phyloP scores from a whole-genome alignment of 805 yeast genomes.

The Candida nonsorbophila region DNA sequence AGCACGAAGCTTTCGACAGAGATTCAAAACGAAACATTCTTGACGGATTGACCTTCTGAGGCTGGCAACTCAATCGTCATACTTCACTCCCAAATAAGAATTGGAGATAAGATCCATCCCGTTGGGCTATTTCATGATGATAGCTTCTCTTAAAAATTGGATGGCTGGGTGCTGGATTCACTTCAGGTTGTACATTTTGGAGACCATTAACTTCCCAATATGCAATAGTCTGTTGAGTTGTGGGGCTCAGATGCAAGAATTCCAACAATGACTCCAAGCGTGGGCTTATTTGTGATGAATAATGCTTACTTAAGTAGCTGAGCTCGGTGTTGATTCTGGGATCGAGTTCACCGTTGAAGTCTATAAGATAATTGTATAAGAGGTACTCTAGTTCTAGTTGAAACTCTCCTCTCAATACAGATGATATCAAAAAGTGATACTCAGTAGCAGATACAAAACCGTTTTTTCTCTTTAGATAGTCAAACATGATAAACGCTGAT shows the following conservation, averaged over 20 bases:
- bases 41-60: conserved; percentile 12
- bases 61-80: too few relatives aligned
- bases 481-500: conserved; percentile 18
- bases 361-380: conserved; percentile 16
- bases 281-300: too few relatives aligned
- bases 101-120: too few relatives aligned
- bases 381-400: conserved; percentile 17
- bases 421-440: conserved; percentile 18
- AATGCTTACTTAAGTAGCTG: neutral
- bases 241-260: too few relatives aligned
- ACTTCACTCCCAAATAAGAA: too few relatives aligned
- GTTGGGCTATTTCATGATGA: too few relatives aligned
- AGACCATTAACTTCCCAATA: too few relatives aligned
- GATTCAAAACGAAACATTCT: conserved; percentile 11
- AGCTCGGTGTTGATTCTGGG: conserved; percentile 2
- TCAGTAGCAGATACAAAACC: conserved; percentile 10
- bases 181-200: too few relatives aligned
- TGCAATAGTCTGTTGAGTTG: too few relatives aligned
- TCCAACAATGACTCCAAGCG: too few relatives aligned
- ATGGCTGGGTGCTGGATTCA: too few relatives aligned
- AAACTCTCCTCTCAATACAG: conserved; percentile 19
- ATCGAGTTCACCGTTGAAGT: conserved; percentile 8
- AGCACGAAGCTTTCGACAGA: conserved; percentile 14
- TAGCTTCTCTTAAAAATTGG: too few relatives aligned
- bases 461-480: conserved; percentile 11